These are phyloP conservation scores for Amanita polypyramis DNA, from an alignment of 768 basidiomycete genomes.

Conservation along the genomic window DNA sequence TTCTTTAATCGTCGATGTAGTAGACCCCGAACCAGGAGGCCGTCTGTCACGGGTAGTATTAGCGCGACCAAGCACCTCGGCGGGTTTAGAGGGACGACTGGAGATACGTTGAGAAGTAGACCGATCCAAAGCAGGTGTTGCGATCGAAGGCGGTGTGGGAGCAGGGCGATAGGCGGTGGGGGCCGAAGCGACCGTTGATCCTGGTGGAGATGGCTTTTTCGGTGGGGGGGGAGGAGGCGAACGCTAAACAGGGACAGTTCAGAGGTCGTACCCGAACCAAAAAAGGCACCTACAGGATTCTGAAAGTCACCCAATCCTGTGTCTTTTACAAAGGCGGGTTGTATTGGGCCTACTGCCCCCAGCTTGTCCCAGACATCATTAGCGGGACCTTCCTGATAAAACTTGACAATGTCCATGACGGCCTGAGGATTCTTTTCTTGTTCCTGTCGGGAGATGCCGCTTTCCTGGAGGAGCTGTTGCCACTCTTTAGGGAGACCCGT, in stretches of 20 bases:
- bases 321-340: slow-evolving; percentile 16
- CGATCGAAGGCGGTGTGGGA: slow-evolving; percentile 58
- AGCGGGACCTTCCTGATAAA: slow-evolving; percentile 84
- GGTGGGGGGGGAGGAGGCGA: slow-evolving; percentile 44
- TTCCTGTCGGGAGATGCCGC: slow-evolving; percentile 86
- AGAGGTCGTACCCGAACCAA: slow-evolving; percentile 11
- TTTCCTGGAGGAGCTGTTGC: slow-evolving; percentile 94
- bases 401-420: slow-evolving; percentile 97
- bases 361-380: slow-evolving; percentile 78
- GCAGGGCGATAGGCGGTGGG: slow-evolving; percentile 66
- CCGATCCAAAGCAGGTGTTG: slow-evolving; percentile 68
- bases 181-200: slow-evolving; percentile 22
- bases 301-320: slow-evolving; percentile 39
- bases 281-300: slow-evolving; percentile 39
- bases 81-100: slow-evolving; percentile 33
- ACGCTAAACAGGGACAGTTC: slow-evolving; percentile 10
- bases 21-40: slow-evolving; percentile 24
- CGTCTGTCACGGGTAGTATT: slow-evolving; percentile 62
- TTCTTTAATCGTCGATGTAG: neutral
- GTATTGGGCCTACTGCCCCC: slow-evolving; percentile 35
- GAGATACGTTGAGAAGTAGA: slow-evolving; percentile 81
- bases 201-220: slow-evolving; percentile 23
- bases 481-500: slow-evolving; percentile 97
- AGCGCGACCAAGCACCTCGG: slow-evolving; percentile 46
- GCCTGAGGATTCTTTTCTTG: slow-evolving; percentile 98